These are phyloP conservation scores for Raphidocelis subcapitata DNA, from an alignment of 139 green algal genomes.

Conservation along the genomic window DNA sequence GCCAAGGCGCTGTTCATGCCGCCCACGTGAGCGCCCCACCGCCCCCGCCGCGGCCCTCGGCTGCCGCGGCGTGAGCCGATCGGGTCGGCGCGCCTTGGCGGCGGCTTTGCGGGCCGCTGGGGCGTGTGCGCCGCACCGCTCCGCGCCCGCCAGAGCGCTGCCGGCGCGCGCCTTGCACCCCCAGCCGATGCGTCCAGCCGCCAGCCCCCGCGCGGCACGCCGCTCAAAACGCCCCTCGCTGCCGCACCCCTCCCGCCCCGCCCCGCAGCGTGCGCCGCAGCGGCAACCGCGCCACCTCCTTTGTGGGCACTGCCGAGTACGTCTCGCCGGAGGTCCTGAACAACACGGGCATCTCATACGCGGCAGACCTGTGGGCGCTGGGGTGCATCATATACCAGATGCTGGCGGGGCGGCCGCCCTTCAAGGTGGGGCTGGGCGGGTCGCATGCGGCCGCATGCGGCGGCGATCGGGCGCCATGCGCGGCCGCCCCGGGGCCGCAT, in stretches of 20 bases:
- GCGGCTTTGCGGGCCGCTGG: constrained; percentile 1
- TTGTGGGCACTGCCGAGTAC: constrained; percentile 92
- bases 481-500: no score
- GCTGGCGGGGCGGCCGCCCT: constrained; percentile 66
- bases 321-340: constrained; percentile 79
- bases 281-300: constrained; percentile 47
- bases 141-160: no score
- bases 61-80: neutral
- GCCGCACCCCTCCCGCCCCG: no score
- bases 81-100: neutral
- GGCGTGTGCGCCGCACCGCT: no score
- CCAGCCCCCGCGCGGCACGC: no score
- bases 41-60: no score
- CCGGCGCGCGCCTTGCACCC: no score
- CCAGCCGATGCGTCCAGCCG: no score
- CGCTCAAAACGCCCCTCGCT: no score
- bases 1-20: constrained; percentile 60
- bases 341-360: constrained; percentile 60
- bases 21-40: neutral
- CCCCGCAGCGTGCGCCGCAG: neutral
- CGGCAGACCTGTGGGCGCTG: constrained; percentile 81
- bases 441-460: no score
- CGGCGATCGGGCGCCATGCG: no score
- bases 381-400: constrained; percentile 72
- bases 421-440: no score